These are phyloP conservation scores for Cicer bijugum DNA, from an alignment of 306 rosid genomes.

Conservation along the genomic window DNA sequence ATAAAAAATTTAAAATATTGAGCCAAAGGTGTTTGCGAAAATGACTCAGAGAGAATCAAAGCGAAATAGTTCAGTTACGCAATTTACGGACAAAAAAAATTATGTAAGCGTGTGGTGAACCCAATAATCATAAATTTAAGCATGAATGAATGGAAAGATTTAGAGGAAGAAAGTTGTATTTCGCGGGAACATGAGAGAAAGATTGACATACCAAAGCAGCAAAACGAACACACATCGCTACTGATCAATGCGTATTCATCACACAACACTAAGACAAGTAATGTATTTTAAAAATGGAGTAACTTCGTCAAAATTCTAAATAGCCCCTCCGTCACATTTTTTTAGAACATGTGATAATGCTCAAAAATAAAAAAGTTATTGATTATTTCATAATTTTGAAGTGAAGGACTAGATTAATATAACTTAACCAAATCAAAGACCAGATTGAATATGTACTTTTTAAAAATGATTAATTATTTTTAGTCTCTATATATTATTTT, in stretches of 20 bases:
- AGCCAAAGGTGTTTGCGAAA: conserved; percentile 46
- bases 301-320: no score
- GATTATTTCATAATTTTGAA: no score
- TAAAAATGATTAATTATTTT: no score
- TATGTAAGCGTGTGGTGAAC: neutral
- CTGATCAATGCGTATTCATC: neutral
- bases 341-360: no score
- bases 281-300: no score
- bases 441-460: no score
- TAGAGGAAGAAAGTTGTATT: conserved; percentile 22
- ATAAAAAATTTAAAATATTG: conserved; percentile 17
- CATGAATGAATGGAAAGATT: neutral
- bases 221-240: neutral
- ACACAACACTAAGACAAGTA: no score
- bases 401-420: no score
- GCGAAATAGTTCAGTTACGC: neutral
- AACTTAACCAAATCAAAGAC: no score
- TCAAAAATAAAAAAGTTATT: no score
- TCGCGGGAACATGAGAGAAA: conserved; percentile 18
- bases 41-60: conserved; percentile 39
- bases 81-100: neutral
- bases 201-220: neutral
- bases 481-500: no score
- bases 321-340: no score
- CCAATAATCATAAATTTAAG: conserved; percentile 1